A percentile compares a stretch with the other conserved stretches of the same genome.
phyloP scores from a whole-genome alignment of 768 basidiomycete species.

The Kwoniella heveanensis region DNA sequence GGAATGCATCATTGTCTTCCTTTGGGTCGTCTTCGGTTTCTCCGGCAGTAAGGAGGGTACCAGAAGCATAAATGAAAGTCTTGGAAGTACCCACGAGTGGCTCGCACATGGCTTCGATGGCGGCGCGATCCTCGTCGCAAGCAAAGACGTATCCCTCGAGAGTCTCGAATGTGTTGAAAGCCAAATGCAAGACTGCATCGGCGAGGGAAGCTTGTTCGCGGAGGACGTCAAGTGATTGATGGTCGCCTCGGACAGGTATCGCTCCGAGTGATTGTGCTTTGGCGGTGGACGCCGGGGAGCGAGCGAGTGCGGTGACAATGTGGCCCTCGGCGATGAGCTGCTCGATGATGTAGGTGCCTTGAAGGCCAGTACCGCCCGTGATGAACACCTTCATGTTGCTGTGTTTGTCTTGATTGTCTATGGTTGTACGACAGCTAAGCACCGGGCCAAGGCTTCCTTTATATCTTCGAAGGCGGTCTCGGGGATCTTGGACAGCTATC shows the following conservation, averaged over 20 bases:
- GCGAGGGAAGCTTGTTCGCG: conserved; percentile 18
- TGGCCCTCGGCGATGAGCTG: conserved; percentile 26
- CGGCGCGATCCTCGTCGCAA: not conserved
- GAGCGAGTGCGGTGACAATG: conserved; percentile 30
- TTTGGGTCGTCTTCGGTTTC: not conserved
- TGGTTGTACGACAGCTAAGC: no score
- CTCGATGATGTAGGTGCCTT: conserved; percentile 19
- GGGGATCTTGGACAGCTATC: no score
- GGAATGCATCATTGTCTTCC: not conserved
- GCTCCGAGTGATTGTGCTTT: conserved; percentile 19
- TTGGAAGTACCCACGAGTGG: not conserved
- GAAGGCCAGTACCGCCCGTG: conserved; percentile 38
- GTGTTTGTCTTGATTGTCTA: not conserved
- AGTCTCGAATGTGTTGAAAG: not conserved
- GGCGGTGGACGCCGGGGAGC: conserved; percentile 13
- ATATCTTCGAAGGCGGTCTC: no score
- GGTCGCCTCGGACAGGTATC: conserved; percentile 13
- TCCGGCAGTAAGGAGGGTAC: not conserved
- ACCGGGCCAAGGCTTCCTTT: no score
- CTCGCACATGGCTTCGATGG: not conserved
- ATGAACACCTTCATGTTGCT: conserved; percentile 37
- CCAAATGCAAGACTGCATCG: not conserved
- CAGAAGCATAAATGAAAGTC: not conserved
- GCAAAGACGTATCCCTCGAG: not conserved
- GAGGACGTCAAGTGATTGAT: conserved; percentile 24